Conservation (phyloP, 305 asterid species). For the Euphrasia arctica region DNA sequence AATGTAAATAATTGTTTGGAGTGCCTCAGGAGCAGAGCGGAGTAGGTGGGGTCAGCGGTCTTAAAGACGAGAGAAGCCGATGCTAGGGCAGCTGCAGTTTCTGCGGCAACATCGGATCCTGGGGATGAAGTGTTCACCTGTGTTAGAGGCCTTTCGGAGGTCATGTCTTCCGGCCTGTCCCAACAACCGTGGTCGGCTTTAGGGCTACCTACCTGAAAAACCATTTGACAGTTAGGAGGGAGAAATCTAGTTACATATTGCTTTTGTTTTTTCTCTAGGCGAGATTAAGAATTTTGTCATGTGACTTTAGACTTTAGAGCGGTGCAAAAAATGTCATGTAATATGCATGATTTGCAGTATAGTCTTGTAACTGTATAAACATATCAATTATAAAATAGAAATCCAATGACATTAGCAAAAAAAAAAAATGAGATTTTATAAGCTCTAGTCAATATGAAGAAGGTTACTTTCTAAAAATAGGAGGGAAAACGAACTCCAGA, state of each 20-base stretch:
- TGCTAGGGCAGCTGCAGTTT: constrained; percentile 95
- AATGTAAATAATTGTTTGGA: constrained; percentile 73
- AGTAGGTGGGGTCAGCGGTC: constrained; percentile 53
- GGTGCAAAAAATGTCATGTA: background rate
- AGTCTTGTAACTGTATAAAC: background rate
- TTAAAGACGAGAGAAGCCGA: constrained; percentile 86
- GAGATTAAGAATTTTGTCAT: background rate
- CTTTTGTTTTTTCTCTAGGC: background rate
- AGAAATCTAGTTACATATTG: constrained; percentile 3
- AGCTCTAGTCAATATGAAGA: constrained; percentile 12
- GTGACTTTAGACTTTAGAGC: background rate
- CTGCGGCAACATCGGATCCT: constrained; percentile 89
- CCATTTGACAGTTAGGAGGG: constrained; percentile 12
- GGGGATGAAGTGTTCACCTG: constrained; percentile 74
- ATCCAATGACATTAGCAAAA: background rate
- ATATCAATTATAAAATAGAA: background rate
- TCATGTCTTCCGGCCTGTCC: constrained; percentile 86
- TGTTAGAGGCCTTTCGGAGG: constrained; percentile 60
- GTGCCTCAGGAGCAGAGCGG: constrained; percentile 66
- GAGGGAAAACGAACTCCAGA: background rate
- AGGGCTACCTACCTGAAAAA: constrained; percentile 71
- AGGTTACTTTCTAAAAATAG: constrained; percentile 3
- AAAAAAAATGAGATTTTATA: background rate
- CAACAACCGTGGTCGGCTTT: constrained; percentile 76
- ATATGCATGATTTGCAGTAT: background rate